Conservation (phyloP, 306 rosid genomes). For the Citrullus mucosospermus region DNA sequence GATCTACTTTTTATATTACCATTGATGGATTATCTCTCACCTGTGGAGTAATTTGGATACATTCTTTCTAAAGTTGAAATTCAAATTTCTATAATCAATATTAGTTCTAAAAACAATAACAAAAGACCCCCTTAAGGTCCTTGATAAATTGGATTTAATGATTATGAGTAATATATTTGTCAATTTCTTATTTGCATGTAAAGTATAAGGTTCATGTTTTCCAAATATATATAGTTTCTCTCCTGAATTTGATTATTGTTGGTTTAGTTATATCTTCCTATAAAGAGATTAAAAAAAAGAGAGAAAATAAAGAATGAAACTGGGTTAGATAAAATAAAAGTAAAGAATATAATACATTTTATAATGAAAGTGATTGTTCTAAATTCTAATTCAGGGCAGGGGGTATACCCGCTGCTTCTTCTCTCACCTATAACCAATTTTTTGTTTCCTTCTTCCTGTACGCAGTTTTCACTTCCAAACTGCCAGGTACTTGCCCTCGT, state of each 20-base stretch:
- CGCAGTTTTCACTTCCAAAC: neutral
- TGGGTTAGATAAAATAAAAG: neutral
- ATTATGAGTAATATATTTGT: too few relatives aligned
- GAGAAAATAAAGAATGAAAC: neutral
- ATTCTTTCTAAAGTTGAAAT: too few relatives aligned
- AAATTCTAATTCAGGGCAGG: neutral
- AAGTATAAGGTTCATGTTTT: too few relatives aligned
- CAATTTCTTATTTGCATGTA: too few relatives aligned
- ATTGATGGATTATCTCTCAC: too few relatives aligned
- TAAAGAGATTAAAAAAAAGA: neutral
- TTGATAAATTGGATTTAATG: too few relatives aligned
- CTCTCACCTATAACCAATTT: neutral
- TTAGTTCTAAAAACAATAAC: too few relatives aligned
- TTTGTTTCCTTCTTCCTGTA: neutral
- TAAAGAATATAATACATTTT: neutral
- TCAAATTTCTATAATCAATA: too few relatives aligned
- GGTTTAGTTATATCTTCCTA: neutral
- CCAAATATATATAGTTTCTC: neutral
- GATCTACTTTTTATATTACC: too few relatives aligned
- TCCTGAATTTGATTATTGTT: neutral
- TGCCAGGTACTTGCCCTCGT: neutral
- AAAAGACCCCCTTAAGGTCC: too few relatives aligned
- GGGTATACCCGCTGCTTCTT: neutral
- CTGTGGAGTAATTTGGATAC: too few relatives aligned
- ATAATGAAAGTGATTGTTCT: neutral